A percentile compares a stretch with the other conserved stretches of the same genome.
Conservation (phyloP, 805 yeast species). For the Lachancea mirantina region DNA sequence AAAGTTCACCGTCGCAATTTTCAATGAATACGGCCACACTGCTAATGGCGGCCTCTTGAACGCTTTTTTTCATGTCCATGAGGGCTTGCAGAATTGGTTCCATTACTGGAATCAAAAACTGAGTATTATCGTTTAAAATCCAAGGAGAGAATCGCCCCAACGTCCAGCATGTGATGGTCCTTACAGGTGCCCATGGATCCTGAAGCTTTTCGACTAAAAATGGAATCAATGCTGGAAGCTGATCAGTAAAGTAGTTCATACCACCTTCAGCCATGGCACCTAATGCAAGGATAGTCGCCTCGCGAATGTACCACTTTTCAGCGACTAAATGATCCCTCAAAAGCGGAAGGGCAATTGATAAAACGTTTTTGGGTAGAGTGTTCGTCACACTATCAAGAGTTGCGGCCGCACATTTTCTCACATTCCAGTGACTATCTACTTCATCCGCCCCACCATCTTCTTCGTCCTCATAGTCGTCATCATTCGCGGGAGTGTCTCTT, state of each 20-base stretch:
- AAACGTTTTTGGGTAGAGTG: slow-evolving; percentile 57
- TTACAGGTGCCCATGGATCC: slow-evolving; percentile 74
- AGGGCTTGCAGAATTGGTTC: slow-evolving; percentile 69
- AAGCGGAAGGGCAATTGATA: slow-evolving; percentile 63
- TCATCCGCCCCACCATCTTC: slow-evolving; percentile 69
- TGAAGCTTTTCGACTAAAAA: slow-evolving; percentile 71
- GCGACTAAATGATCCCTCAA: slow-evolving; percentile 64
- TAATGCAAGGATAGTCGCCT: slow-evolving; percentile 86
- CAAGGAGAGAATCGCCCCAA: slow-evolving; percentile 76
- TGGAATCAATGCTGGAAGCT: slow-evolving; percentile 76
- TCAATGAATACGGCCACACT: slow-evolving; percentile 82
- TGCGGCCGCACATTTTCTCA: slow-evolving; percentile 92
- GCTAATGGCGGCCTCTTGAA: slow-evolving; percentile 91
- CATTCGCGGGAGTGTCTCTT: slow-evolving; percentile 43
- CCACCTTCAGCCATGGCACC: slow-evolving; percentile 95
- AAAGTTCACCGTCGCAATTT: slow-evolving; percentile 53
- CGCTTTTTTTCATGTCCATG: slow-evolving; percentile 78
- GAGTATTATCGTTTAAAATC: slow-evolving; percentile 68
- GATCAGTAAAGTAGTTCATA: slow-evolving; percentile 57
- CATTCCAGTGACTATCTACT: slow-evolving; percentile 73
- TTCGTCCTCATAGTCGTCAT: slow-evolving; percentile 56
- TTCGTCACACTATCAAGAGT: slow-evolving; percentile 77
- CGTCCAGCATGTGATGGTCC: slow-evolving; percentile 96
- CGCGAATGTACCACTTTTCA: slow-evolving; percentile 80
- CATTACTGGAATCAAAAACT: slow-evolving; percentile 68